Base-by-base conservation (phyloP, 2,329 filamentous ascomycete species). In the Cladosporium sp. region DNA sequence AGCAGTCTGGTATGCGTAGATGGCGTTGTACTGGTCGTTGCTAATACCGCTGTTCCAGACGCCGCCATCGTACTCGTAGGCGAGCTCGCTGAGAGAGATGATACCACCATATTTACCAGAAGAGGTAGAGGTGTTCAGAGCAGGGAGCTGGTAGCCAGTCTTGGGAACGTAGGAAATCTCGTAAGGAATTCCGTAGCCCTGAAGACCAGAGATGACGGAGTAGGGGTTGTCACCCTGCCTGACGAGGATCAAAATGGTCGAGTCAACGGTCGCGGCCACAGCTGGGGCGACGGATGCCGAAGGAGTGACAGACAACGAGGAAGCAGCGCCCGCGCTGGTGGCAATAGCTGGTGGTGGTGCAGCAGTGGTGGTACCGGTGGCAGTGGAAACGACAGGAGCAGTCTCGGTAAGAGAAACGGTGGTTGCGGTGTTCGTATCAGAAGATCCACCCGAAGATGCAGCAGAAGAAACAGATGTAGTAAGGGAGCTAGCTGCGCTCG, bases 171-270 rank as follows among this genome's bases (percentile, higher is more conserved):
- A 68, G 12, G 87, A 70, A 6, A 82, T 79, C 69, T 87, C 78
- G 70, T 81, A 88, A 2, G 86, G 85, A 67, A 89, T 88, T 37
- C 85, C 86, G 70, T 88, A 88, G 66, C 80, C 85, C 71, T 85
- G 83, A 8, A 89, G 80, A 31, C 86, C 86, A 16, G 81, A 82
- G 37, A 79, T 81, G 14, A 82, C 82, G 29, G 81, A 81, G 23
- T 76, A 76, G 11, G 83, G 83, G 2, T 83, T 80, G 28, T 78
- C 76, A 44, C 79, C 69, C 71, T 88, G 84, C 8, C 64, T 49
- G 23, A 62, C 50, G 49, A 65, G 58, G 21, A 65, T 21, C 12
- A 65, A 58, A 33, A 65, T 56, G 6, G 57, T 65, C 10, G 50
- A 56, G 33, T 60, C 58, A 18, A 62, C 58, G 3, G 56, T 61